Percentiles rank a stretch among this genome's conserved stretches.
These are phyloP conservation scores for Exsudoporus frostii DNA, from an alignment of 768 basidiomycete species.

Conservation along the genomic window DNA sequence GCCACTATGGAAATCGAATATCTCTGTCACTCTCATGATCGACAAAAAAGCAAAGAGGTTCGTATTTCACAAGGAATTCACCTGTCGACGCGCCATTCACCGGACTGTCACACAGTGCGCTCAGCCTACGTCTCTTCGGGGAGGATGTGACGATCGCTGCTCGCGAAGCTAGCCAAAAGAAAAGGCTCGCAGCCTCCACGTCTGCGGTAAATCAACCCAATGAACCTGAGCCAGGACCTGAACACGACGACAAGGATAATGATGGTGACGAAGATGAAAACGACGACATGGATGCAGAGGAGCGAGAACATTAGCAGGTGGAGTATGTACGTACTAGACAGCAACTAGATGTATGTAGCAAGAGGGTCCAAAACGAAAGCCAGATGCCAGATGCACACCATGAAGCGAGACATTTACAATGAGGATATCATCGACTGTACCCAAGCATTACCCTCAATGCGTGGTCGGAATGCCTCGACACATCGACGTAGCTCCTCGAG, in stretches of 20 bases:
- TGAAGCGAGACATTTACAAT: constrained; percentile 23
- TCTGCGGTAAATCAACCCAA: not conserved
- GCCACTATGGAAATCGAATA: constrained; percentile 94
- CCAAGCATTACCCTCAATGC: constrained; percentile 80
- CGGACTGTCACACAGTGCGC: constrained; percentile 50
- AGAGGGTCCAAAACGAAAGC: not conserved
- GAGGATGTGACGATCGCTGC: constrained; percentile 65
- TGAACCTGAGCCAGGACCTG: constrained; percentile 2
- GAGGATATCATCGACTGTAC: constrained; percentile 54
- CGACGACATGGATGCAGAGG: constrained; percentile 11
- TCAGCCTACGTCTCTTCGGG: constrained; percentile 83
- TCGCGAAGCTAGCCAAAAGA: constrained; percentile 34
- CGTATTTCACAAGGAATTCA: constrained; percentile 6
- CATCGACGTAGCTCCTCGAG: constrained; percentile 52
- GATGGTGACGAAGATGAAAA: constrained; percentile 5
- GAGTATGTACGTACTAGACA: constrained; percentile 12
- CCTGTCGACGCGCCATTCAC: not conserved
- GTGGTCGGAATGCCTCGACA: constrained; percentile 61
- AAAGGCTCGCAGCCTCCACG: not conserved
- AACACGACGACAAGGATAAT: constrained; percentile 1
- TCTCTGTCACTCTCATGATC: constrained; percentile 86
- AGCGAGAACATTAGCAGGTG: constrained; percentile 6
- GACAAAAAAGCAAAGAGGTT: constrained; percentile 97
- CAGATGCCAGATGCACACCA: not conserved
- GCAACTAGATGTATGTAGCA: not conserved